phyloP scores from a whole-genome alignment of 169 alveolate genomes.

The Ichthyophthirius multifiliis region DNA sequence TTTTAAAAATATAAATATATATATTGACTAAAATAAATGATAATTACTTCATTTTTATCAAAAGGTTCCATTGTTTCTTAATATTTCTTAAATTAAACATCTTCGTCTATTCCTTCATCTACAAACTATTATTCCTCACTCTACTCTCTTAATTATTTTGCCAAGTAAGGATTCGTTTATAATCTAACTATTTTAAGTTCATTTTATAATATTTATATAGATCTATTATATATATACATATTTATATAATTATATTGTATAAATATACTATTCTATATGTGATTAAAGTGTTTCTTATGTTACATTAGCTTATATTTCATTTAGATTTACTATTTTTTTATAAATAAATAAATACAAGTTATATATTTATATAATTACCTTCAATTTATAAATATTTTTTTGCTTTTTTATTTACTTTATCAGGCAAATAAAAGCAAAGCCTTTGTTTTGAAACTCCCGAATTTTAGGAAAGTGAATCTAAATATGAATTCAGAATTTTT shows the following conservation, averaged over 20 bases:
- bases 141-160: background rate
- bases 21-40: background rate
- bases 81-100: background rate
- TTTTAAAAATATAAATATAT: background rate
- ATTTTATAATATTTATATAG: background rate
- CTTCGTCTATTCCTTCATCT: slow-evolving; percentile 1
- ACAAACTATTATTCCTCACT: background rate
- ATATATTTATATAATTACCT: background rate
- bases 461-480: slow-evolving; percentile 9
- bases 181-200: background rate
- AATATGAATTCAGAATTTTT: background rate
- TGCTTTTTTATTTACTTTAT: background rate
- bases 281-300: background rate
- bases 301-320: background rate
- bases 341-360: background rate
- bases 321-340: background rate
- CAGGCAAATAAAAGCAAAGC: background rate
- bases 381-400: background rate
- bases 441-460: background rate
- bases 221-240: background rate
- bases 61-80: background rate
- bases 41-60: background rate
- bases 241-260: background rate
- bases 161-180: background rate
- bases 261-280: slow-evolving; percentile 4